Conservation (phyloP, 2,329 filamentous ascomycete genomes). For the Nannizzia gypsea region DNA sequence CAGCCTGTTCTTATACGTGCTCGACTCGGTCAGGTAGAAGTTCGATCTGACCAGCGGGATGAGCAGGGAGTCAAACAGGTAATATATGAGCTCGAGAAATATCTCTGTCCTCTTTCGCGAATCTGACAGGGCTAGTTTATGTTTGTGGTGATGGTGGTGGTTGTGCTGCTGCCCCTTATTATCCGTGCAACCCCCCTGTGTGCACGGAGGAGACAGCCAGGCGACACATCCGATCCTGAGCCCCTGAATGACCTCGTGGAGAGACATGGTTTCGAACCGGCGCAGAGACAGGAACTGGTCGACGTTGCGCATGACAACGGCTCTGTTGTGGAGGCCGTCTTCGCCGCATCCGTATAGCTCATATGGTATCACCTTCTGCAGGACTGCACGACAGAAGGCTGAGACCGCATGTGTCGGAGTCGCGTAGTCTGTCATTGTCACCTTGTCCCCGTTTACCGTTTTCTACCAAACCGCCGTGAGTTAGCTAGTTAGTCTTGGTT, state of each 20-base stretch:
- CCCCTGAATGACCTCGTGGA: conserved; percentile 66
- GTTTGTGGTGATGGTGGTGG: too few species aligned
- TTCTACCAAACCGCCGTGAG: too few species aligned
- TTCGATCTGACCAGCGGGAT: conserved; percentile 76
- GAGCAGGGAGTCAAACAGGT: conserved; percentile 79
- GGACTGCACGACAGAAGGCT: conserved; percentile 69
- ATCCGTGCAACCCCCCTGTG: conserved; percentile 16
- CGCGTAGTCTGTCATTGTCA: conserved; percentile 51
- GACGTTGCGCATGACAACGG: conserved; percentile 52
- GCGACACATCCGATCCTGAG: conserved; percentile 57
- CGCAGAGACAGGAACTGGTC: conserved; percentile 66
- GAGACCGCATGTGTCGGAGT: conserved; percentile 60
- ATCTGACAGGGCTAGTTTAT: conserved; percentile 53
- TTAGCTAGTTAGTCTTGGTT: too few species aligned
- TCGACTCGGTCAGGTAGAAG: conserved; percentile 92
- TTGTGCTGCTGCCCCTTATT: conserved; percentile 40
- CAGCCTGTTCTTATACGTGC: conserved; percentile 61
- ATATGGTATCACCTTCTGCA: conserved; percentile 60
- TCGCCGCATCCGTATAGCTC: conserved; percentile 59
- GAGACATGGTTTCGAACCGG: conserved; percentile 65
- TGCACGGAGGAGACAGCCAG: conserved; percentile 53
- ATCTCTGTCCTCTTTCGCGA: conserved; percentile 64
- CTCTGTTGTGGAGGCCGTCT: conserved; percentile 48
- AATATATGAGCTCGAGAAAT: conserved; percentile 78
- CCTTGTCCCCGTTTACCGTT: conserved; percentile 12